Conservation (phyloP, 805 yeast genomes). For the Sugiyamaella boreocaroliniensis region DNA sequence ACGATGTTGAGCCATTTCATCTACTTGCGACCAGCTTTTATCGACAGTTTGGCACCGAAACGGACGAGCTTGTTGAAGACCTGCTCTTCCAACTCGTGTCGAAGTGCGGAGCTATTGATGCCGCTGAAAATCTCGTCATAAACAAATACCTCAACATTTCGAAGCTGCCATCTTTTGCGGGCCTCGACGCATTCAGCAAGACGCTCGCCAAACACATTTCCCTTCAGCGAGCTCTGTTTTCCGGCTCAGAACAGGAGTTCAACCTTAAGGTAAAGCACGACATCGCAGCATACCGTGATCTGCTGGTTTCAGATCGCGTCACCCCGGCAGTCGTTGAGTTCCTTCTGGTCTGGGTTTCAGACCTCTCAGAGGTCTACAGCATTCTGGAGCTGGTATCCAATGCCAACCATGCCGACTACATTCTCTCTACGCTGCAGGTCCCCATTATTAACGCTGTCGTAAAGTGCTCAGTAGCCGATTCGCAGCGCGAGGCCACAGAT, state of each 20-base stretch:
- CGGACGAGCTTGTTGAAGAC: conserved; percentile 20
- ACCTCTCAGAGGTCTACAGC: conserved; percentile 23
- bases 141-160: conserved; percentile 5
- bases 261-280: conserved; percentile 14
- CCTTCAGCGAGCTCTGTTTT: conserved; percentile 13
- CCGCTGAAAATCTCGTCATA: conserved; percentile 17
- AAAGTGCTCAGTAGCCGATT: conserved; percentile 8
- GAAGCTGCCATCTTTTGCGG: conserved; percentile 15
- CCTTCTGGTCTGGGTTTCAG: conserved; percentile 21
- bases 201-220: conserved; percentile 16
- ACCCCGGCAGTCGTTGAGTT: conserved; percentile 23
- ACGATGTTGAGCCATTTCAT: conserved; percentile 20
- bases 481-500: neutral
- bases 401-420: conserved; percentile 14
- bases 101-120: conserved; percentile 21
- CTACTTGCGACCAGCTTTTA: conserved; percentile 9
- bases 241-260: conserved; percentile 18
- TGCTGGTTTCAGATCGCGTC: conserved; percentile 15
- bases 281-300: conserved; percentile 12
- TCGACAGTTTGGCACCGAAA: conserved; percentile 4
- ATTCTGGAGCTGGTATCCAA: conserved; percentile 19
- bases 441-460: conserved; percentile 19
- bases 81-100: conserved; percentile 24
- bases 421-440: conserved; percentile 24
- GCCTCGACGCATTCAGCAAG: conserved; percentile 20